phyloP scores from a whole-genome alignment of 2,329 filamentous ascomycete genomes.

The Sarocladium strictum region DNA sequence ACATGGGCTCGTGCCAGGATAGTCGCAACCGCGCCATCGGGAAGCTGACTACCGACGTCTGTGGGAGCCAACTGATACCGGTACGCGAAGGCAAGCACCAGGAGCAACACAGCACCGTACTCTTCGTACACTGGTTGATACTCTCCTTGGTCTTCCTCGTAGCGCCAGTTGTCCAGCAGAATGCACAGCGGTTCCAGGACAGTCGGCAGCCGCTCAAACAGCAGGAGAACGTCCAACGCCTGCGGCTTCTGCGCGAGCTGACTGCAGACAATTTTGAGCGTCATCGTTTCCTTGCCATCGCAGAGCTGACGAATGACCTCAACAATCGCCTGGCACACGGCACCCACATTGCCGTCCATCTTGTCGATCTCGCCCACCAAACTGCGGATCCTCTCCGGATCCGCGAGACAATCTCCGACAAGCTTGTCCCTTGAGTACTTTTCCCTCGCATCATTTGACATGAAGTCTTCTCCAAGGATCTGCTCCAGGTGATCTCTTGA shows the following conservation, averaged over 20 bases:
- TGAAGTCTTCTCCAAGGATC: constrained; percentile 77
- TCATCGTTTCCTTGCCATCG: constrained; percentile 69
- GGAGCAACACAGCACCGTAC: constrained; percentile 69
- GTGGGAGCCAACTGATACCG: constrained; percentile 61
- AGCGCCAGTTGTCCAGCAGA: constrained; percentile 71
- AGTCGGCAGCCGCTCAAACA: constrained; percentile 66
- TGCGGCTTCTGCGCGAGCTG: constrained; percentile 67
- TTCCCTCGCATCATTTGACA: constrained; percentile 66
- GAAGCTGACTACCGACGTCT: constrained; percentile 55
- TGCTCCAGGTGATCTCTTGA: constrained; percentile 70
- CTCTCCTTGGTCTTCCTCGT: constrained; percentile 78
- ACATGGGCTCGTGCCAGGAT: constrained; percentile 56
- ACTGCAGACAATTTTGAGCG: constrained; percentile 68
- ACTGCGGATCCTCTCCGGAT: constrained; percentile 68
- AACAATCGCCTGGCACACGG: constrained; percentile 71
- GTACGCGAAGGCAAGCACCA: constrained; percentile 69
- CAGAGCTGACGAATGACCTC: constrained; percentile 67
- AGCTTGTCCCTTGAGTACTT: constrained; percentile 74
- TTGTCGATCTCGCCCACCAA: constrained; percentile 78
- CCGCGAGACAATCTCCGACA: constrained; percentile 69
- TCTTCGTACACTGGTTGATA: constrained; percentile 84
- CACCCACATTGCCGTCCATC: constrained; percentile 87
- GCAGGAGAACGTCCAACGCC: constrained; percentile 66
- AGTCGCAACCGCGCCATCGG: constrained; percentile 63
- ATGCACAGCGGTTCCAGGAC: constrained; percentile 69